Evolutionary conservation across 208 protist species (phyloP).

Genomic region (Plasmodiophora brassicae): DNA sequence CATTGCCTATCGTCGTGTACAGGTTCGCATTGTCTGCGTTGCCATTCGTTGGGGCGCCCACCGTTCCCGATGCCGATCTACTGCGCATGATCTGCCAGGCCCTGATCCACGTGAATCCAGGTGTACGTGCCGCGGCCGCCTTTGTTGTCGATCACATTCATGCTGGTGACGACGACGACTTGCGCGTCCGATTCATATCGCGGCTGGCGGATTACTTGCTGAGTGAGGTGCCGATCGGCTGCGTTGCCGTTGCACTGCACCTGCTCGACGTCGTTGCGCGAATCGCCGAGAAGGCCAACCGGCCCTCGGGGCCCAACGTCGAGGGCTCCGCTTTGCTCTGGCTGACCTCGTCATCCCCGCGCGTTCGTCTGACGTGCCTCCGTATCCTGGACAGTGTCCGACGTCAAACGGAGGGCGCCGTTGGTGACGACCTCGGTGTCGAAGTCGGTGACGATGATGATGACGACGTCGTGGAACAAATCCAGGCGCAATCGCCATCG

Average conservation of each 20-base stretch:
- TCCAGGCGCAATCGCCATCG: not conserved
- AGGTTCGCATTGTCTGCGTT: not conserved
- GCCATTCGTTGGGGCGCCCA: not conserved
- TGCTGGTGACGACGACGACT: not conserved
- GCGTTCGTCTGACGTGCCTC: not conserved
- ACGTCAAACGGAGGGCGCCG: not conserved
- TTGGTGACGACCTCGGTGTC: not conserved
- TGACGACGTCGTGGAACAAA: not conserved
- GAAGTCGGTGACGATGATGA: not conserved
- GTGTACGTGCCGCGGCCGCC: not conserved
- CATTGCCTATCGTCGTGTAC: no score
- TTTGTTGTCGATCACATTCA: not conserved
- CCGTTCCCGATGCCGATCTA: not conserved
- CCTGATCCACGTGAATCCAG: not conserved
- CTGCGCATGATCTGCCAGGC: not conserved
- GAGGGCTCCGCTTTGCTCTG: not conserved
- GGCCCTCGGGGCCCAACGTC: not conserved
- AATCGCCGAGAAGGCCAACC: not conserved
- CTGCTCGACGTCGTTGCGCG: not conserved
- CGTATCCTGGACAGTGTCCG: not conserved
- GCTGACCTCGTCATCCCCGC: not conserved
- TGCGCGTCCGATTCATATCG: not conserved
- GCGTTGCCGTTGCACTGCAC: not conserved
- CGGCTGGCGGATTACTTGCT: not conserved
- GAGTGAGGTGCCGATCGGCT: not conserved